A percentile compares a stretch with the other conserved stretches of the same genome.
phyloP scores from a whole-genome alignment of 352 stramenopile species.

The Thraustochytrium sp. region DNA sequence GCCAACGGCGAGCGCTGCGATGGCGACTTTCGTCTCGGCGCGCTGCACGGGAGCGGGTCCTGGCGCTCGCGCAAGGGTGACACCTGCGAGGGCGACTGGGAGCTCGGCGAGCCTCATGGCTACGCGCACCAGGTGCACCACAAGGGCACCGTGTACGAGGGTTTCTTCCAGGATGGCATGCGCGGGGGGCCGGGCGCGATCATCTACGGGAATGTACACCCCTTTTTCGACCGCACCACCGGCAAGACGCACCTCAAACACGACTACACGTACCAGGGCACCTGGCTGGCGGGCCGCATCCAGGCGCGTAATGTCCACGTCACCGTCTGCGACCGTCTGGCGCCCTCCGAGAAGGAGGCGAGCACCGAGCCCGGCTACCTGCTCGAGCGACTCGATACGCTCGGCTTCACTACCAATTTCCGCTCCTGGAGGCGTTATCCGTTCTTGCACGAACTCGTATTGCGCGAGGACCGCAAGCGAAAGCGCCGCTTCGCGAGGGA shows the following conservation, averaged over 20 bases:
- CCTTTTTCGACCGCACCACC: not conserved
- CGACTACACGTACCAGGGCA: conserved; percentile 19
- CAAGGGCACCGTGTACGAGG: not conserved
- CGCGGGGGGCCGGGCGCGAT: not conserved
- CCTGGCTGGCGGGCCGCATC: not conserved
- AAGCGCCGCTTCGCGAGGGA: not conserved
- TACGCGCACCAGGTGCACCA: not conserved
- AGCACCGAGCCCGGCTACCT: not conserved
- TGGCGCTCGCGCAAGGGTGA: not conserved
- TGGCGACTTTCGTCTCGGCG: not conserved
- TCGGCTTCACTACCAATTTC: conserved; percentile 11
- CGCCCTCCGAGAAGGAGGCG: not conserved
- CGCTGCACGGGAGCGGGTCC: not conserved
- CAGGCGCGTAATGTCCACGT: not conserved
- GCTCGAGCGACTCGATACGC: not conserved
- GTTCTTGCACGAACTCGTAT: conserved; percentile 2
- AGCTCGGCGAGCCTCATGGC: conserved; percentile 8
- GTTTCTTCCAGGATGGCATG: conserved; percentile 13
- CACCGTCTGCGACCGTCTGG: not conserved
- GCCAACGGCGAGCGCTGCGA: not conserved
- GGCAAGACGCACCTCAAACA: not conserved
- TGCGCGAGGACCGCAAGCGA: not conserved
- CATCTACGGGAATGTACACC: not conserved
- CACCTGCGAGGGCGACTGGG: not conserved
- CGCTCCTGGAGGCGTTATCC: not conserved